phyloP scores from a whole-genome alignment of 129 eudicot genomes.

The Artemisia annua region DNA sequence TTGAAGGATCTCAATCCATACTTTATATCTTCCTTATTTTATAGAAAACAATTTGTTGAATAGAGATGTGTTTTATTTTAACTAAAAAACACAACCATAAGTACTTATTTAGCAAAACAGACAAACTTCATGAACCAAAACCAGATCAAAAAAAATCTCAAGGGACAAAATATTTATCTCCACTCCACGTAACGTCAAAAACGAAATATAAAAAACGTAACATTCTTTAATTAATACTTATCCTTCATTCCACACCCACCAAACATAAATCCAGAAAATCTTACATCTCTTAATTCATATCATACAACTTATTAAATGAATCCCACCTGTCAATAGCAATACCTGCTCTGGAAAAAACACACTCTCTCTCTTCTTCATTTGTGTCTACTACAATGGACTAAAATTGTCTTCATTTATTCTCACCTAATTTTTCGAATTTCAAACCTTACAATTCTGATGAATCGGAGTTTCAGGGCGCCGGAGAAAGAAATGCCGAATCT shows the following conservation, averaged over 20 bases:
- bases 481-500: conserved; percentile 48
- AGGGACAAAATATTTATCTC: conserved; percentile 4
- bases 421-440: conserved; percentile 37
- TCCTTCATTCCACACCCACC: conserved; percentile 24
- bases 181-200: conserved; percentile 21
- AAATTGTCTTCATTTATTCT: neutral
- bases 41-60: too few relatives aligned
- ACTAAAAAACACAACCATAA: neutral
- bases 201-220: conserved; percentile 14
- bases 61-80: too few relatives aligned
- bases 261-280: conserved; percentile 1
- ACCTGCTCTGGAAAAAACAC: conserved; percentile 28
- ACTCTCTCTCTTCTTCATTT: conserved; percentile 30
- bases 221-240: conserved; percentile 24
- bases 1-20: too few relatives aligned
- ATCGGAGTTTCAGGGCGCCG: conserved; percentile 67
- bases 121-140: neutral
- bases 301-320: neutral
- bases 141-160: neutral
- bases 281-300: neutral
- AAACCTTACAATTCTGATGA: too few relatives aligned
- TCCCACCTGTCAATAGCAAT: neutral
- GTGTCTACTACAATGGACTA: conserved; percentile 21
- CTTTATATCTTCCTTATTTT: too few relatives aligned
- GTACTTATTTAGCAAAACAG: neutral